Conservation (phyloP, 2,329 filamentous ascomycete species). For the Cladosporium sphaerospermum region DNA sequence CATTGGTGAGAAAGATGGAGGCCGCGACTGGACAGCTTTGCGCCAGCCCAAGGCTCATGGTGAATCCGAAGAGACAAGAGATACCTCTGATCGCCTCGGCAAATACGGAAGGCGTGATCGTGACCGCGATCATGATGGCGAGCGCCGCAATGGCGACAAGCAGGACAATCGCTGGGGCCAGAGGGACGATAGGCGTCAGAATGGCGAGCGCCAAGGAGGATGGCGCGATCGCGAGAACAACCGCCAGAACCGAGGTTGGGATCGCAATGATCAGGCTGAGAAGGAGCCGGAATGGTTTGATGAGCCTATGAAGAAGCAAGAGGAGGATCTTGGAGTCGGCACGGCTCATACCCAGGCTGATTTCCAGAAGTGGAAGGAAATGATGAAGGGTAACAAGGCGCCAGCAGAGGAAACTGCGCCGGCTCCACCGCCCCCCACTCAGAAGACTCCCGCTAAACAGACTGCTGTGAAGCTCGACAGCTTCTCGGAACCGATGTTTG, state of each 20-base stretch:
- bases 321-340: conserved; percentile 44
- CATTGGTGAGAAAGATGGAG: conserved; percentile 28
- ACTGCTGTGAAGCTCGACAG: conserved; percentile 59
- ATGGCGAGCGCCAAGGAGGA: conserved; percentile 48
- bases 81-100: conserved; percentile 52
- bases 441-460: conserved; percentile 34
- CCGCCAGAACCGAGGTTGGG: conserved; percentile 50
- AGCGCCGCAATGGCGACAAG: conserved; percentile 61
- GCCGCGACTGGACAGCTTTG: conserved; percentile 60
- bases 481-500: conserved; percentile 74
- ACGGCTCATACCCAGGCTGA: conserved; percentile 71
- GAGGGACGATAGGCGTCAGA: conserved; percentile 31
- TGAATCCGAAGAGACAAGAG: conserved; percentile 54
- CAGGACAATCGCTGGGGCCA: conserved; percentile 61
- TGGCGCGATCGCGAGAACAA: conserved; percentile 46
- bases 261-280: conserved; percentile 53
- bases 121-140: conserved; percentile 39
- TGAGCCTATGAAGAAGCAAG: conserved; percentile 52
- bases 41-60: conserved; percentile 53
- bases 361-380: conserved; percentile 90
- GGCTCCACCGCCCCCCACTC: conserved; percentile 16
- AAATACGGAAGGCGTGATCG: conserved; percentile 34
- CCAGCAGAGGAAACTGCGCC: conserved; percentile 17
- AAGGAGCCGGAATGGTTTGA: conserved; percentile 91
- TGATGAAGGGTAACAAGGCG: conserved; percentile 55